These are phyloP conservation scores for Ciborinia camelliae DNA, from an alignment of 2,329 filamentous ascomycete genomes.

Conservation along the genomic window DNA sequence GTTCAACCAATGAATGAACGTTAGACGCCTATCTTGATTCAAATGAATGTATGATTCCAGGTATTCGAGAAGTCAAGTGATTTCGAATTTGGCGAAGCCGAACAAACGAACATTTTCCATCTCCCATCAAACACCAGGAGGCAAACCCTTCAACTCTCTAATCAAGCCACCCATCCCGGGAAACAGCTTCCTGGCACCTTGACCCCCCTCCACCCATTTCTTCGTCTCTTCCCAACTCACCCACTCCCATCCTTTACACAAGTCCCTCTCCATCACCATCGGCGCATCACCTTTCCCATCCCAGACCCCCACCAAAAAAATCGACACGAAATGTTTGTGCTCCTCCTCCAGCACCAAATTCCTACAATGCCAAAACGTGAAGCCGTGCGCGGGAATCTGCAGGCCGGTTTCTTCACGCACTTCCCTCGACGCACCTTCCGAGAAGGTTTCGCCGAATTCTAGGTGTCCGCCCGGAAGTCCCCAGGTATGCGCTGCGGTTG, in stretches of 20 bases:
- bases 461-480: slow-evolving; percentile 74
- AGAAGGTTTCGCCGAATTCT: slow-evolving; percentile 62
- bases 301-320: slow-evolving; percentile 57
- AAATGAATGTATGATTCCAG: no score
- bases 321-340: slow-evolving; percentile 63
- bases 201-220: background rate
- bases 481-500: slow-evolving; percentile 47
- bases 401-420: slow-evolving; percentile 68
- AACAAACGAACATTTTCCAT: no score
- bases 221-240: slow-evolving; percentile 1
- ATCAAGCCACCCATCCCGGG: background rate
- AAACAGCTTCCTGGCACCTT: background rate
- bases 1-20: no score
- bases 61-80: background rate
- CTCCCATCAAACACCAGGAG: background rate
- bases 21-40: no score
- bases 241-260: slow-evolving; percentile 54
- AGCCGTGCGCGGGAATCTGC: slow-evolving; percentile 43
- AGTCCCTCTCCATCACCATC: slow-evolving; percentile 48
- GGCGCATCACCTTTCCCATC: slow-evolving; percentile 48
- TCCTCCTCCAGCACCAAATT: slow-evolving; percentile 29
- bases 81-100: no score
- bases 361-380: slow-evolving; percentile 55
- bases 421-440: slow-evolving; percentile 64
- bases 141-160: slow-evolving; percentile 1